Evolutionary conservation across 495 filamentous ascomycete species (phyloP).

Genomic region (Aspergillus homomorphus): DNA sequence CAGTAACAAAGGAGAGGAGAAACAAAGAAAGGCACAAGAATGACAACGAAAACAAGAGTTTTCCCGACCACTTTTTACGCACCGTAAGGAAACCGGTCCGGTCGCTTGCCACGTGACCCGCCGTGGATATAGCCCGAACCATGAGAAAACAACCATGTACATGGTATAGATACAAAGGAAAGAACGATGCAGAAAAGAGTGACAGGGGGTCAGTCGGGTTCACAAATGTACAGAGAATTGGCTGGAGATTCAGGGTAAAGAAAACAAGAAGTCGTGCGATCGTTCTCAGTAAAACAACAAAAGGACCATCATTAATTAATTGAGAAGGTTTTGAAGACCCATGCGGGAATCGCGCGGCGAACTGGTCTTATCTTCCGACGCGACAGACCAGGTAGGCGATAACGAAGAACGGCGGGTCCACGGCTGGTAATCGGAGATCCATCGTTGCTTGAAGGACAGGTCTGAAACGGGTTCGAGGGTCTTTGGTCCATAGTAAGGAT

Average conservation of each 20-base stretch:
- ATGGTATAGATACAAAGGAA: conserved; percentile 39
- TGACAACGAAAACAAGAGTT: conserved; percentile 2
- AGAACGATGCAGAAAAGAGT: conserved; percentile 18
- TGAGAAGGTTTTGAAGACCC: conserved; percentile 40
- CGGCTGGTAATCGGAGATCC: conserved; percentile 32
- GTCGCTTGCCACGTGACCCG: conserved; percentile 19
- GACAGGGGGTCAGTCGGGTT: conserved; percentile 18
- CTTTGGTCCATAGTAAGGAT: conserved; percentile 22
- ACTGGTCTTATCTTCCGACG: conserved; percentile 20
- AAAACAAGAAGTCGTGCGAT: conserved; percentile 25
- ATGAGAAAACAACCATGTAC: conserved; percentile 27
- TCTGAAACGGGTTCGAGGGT: conserved; percentile 32
- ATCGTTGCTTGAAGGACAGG: conserved; percentile 30
- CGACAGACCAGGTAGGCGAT: conserved; percentile 5
- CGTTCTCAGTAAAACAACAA: conserved; percentile 11
- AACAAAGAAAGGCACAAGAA: conserved; percentile 7
- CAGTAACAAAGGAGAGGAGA: conserved; percentile 6
- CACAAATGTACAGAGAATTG: conserved; percentile 33
- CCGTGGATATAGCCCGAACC: conserved; percentile 13
- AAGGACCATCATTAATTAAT: conserved; percentile 22
- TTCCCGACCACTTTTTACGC: conserved; percentile 16
- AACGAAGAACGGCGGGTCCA: conserved; percentile 29
- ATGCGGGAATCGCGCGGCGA: conserved; percentile 44
- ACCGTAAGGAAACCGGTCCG: conserved; percentile 19
- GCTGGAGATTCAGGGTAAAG: conserved; percentile 18